Evolutionary conservation across 2,329 filamentous ascomycete species (phyloP), one percentile per base, ranked within the genome.

Genomic region (Paracoccidioides brasiliensis): DNA sequence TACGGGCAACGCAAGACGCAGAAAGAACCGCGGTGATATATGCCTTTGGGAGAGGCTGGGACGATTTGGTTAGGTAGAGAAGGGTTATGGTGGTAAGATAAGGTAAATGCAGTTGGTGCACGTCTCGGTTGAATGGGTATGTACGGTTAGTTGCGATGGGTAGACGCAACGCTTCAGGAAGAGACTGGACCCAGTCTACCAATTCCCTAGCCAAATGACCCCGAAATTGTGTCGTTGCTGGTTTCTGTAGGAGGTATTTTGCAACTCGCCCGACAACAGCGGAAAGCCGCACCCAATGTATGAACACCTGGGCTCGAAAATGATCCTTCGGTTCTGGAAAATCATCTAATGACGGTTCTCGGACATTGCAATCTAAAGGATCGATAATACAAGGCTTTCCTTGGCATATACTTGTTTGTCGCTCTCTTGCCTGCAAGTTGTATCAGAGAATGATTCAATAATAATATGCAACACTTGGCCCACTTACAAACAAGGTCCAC

Each of bases 321-420:
- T 73, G 55, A 1, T 64, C 57, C 4, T 67, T 63, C 3, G 52
- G 46, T n/a, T 62, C 60, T 0, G 72, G 66, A 45, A 75, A 75
- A 53, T 75, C 73, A 0, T 65, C 61, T 0, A 71, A 59, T 2
- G 69, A 67, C 4, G 69, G 68, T 48, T 72, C 69, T 4, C 64
- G 56, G 10, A 75, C 67, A 14, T 66, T 72, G 57, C 71, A 74
- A 56, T 75, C 73, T 22, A 67, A 65, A 3, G 71, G 70, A 51
- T 72, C 68, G 45, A 75, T 75, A 32, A 74, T 71, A 52, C 69
- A 71, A 8, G 73, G 73, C 37, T 72, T 72, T 50, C 69, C 71
- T 61, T 75, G 73, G 44, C 72, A 75, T 0, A 75, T 61, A 2
- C 72, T 67, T 0, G 73, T 75, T 2, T 72, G 60, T 0, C 70